Evolutionary conservation across 345 rosid genomes (phyloP), one percentile per base, ranked within the genome.

Genomic region (Isatis tinctoria): DNA sequence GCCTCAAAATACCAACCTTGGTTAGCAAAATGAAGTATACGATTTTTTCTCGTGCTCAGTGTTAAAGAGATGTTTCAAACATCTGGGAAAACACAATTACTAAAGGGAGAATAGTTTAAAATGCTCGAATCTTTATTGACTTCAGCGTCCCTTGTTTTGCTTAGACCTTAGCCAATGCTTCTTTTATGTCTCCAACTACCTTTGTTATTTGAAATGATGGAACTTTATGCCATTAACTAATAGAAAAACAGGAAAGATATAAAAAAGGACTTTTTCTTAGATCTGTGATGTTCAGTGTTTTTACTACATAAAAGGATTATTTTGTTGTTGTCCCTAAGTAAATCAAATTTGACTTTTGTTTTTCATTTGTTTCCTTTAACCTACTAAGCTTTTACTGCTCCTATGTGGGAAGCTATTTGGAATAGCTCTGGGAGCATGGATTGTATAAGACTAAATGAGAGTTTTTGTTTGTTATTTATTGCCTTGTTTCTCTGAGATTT

Each of bases 21-120:
- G 65, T 54, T 37, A 13, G 60, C 10, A 36, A 45, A 66, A 47
- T 36, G 51, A 54, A 45, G 39, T 54, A 20, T 28, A 26, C 45
- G 14, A 45, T 74, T 63, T 60, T 60, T 30, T 75, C 65, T 68
- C 69, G 74, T 75, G 73, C 10, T 36, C 26, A 8, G 78, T 39
- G 63, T 52, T 52, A 30, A 10, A 28, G 22, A 22, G 32, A 60
- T 61, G 57, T 41, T 60, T 12, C 68, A 59, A 73, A 49, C 51
- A 74, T 58, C 17, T 67, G 6, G 56, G 39, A 30, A 52, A n/a
- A 10, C 40, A 2, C 37, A 68, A 36, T 12, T 67, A 67, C 60
- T 66, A 8, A 17, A 59, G 13, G 2, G 24, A 27, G 36, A 13
- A 14, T 30, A 56, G 14, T 45, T 59, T n/a, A 32, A 48, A 44